Base-by-base conservation (phyloP, 2,329 filamentous ascomycete species). In the Didymella segeticola region DNA sequence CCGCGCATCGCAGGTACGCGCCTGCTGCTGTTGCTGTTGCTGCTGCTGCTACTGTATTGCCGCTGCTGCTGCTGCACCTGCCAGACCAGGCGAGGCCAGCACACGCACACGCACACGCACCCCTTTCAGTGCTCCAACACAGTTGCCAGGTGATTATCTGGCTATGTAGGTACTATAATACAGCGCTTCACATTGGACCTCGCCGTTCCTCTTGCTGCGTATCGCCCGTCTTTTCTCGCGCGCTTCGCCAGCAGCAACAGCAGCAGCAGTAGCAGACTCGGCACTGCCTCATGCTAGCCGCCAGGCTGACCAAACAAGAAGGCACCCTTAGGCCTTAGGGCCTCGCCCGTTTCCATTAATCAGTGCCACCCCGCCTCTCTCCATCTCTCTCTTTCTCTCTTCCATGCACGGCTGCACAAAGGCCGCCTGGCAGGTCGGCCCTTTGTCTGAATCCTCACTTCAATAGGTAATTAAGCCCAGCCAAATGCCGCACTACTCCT, bases 251-350 rank as follows among this genome's bases (percentile, higher is more conserved):
- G n/a, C n/a, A n/a, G n/a, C n/a, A n/a, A n/a, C n/a, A n/a, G n/a
- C n/a, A n/a, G n/a, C n/a, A n/a, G n/a, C n/a, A n/a, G n/a, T 25
- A 27, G 31, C 14, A 26, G 25, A 30, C 43, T 57, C 53, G 53
- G 60, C 64, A 66, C 64, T 64, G 63, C 64, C 64, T 63, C 63
- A 30, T 64, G 54, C 52, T 67, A 67, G 53, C 63, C 64, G 63
- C 64, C 64, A 56, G 53, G 43, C 48, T 38, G 38, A 60, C 63
- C 57, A 57, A 67, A 62, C 33, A 50, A 66, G 64, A 60, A 64
- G 63, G 61, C 64, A 58, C 53, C 52, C 56, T 50, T 43, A 17
- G 53, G 54, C 55, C 62, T 57, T 58, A 58, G 22, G 53, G 54
- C 55, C 62, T 57, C 60, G 60, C 57, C 56, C 57, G 61, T 63